phyloP scores from a whole-genome alignment of 2,329 filamentous ascomycete species.

The Nemania bipapillata region DNA sequence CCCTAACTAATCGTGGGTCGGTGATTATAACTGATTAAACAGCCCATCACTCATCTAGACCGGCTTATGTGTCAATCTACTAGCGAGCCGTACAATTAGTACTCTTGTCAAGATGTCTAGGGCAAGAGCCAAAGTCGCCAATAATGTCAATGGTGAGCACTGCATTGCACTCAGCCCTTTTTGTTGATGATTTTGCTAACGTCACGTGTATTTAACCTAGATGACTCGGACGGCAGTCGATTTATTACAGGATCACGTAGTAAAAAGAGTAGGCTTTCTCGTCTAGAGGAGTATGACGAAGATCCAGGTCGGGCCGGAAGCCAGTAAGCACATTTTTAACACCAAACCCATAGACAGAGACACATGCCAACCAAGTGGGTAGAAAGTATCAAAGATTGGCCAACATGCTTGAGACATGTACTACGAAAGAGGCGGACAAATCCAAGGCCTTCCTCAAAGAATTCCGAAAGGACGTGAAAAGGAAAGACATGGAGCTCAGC shows the following conservation, averaged over 20 bases:
- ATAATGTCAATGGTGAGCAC: slow-evolving; percentile 20
- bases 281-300: slow-evolving; percentile 48
- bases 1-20: background rate
- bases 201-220: slow-evolving; percentile 18
- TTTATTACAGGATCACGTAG: slow-evolving; percentile 26
- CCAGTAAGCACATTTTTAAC: slow-evolving; percentile 36
- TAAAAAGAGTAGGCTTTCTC: slow-evolving; percentile 43
- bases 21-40: background rate
- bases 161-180: background rate
- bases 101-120: slow-evolving; percentile 20
- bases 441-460: slow-evolving; percentile 48
- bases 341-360: background rate
- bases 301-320: slow-evolving; percentile 45
- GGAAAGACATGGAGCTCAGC: slow-evolving; percentile 39
- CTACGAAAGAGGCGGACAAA: slow-evolving; percentile 45
- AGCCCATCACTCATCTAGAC: too few relatives aligned
- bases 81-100: background rate
- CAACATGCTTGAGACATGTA: slow-evolving; percentile 46
- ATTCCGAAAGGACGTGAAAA: slow-evolving; percentile 44
- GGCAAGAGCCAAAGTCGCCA: background rate
- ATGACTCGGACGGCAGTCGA: slow-evolving; percentile 33
- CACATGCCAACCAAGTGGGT: background rate
- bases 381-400: slow-evolving; percentile 47
- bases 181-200: background rate
- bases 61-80: background rate